Conservation (phyloP, 2,329 filamentous ascomycete genomes). For the Westerdykella aurantiaca region DNA sequence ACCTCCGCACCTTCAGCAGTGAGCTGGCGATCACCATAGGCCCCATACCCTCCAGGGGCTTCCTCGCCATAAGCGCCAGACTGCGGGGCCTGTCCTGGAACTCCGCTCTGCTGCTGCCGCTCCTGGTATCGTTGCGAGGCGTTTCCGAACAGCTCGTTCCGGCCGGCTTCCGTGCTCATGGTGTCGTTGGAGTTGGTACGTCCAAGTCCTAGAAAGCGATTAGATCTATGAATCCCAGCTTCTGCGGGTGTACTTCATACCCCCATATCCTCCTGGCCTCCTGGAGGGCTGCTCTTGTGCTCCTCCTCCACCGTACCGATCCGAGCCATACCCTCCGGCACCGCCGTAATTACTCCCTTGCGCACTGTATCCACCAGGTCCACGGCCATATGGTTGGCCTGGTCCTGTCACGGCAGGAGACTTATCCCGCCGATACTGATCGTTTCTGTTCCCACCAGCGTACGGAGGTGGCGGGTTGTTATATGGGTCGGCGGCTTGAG, state of each 20-base stretch:
- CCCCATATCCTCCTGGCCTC: constrained; percentile 38
- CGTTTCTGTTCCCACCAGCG: constrained; percentile 20
- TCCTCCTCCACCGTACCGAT: constrained; percentile 49
- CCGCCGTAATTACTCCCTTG: constrained; percentile 29
- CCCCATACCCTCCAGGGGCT: constrained; percentile 37
- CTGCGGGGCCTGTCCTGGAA: constrained; percentile 16
- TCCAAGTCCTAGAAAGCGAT: constrained; percentile 41
- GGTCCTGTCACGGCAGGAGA: constrained; percentile 38
- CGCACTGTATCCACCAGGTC: constrained; percentile 40
- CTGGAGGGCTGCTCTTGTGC: constrained; percentile 10
- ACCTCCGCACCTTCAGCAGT: constrained; percentile 58
- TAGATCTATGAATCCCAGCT: too few relatives aligned
- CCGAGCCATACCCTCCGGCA: constrained; percentile 38
- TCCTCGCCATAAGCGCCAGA: constrained; percentile 20
- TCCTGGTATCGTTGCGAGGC: constrained; percentile 48
- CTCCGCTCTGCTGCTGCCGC: constrained; percentile 29
- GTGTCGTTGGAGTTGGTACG: constrained; percentile 46
- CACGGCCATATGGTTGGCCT: constrained; percentile 39
- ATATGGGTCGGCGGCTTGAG: constrained; percentile 48
- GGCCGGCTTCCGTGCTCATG: constrained; percentile 48
- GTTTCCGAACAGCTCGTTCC: constrained; percentile 60
- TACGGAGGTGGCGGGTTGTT: constrained; percentile 41
- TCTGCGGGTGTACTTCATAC: constrained; percentile 15
- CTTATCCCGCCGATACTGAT: constrained; percentile 40
- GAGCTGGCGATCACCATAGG: constrained; percentile 65